phyloP scores from a whole-genome alignment of 2,329 filamentous ascomycete species.

The Colletotrichum sojae region DNA sequence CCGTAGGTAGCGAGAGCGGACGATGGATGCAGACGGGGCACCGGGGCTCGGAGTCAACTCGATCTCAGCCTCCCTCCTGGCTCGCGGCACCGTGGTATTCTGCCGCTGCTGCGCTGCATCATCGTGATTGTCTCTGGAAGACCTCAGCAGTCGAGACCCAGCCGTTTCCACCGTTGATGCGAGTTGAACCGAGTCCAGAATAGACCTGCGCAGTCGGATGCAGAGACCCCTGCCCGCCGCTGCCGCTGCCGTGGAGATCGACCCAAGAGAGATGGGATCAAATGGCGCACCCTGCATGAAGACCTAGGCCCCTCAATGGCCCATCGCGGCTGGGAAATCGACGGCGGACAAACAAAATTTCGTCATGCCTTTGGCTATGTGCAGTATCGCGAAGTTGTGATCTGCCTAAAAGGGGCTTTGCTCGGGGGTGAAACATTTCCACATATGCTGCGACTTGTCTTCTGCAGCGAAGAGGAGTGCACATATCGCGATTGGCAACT shows the following conservation, averaged over 20 bases:
- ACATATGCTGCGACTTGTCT: conserved; percentile 11
- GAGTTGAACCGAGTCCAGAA: conserved; percentile 30
- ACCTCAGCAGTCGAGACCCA: conserved; percentile 15
- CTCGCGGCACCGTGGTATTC: background rate
- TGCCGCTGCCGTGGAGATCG: conserved; percentile 33
- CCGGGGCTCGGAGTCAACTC: conserved; percentile 15
- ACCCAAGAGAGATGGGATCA: conserved; percentile 22
- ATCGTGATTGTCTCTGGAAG: conserved; percentile 1
- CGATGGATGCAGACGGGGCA: conserved; percentile 21
- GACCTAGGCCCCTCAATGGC: conserved; percentile 18
- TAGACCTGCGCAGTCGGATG: conserved; percentile 37
- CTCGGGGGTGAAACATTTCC: conserved; percentile 4
- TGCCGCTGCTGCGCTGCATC: conserved; percentile 8
- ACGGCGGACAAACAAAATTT: conserved; percentile 37
- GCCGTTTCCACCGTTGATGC: conserved; percentile 31
- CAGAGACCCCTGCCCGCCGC: conserved; percentile 24
- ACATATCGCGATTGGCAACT: conserved; percentile 1
- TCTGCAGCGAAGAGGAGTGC: conserved; percentile 31
- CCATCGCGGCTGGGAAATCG: background rate
- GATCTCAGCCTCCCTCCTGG: conserved; percentile 18
- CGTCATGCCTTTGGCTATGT: conserved; percentile 30
- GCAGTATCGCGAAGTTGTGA: conserved; percentile 24
- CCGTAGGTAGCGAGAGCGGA: background rate
- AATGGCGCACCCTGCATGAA: conserved; percentile 27
- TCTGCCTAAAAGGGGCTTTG: conserved; percentile 2